Evolutionary conservation across 176 grass and related monocot genomes (phyloP), one percentile per base, ranked within the genome.

Genomic region (Triticum dicoccoides): DNA sequence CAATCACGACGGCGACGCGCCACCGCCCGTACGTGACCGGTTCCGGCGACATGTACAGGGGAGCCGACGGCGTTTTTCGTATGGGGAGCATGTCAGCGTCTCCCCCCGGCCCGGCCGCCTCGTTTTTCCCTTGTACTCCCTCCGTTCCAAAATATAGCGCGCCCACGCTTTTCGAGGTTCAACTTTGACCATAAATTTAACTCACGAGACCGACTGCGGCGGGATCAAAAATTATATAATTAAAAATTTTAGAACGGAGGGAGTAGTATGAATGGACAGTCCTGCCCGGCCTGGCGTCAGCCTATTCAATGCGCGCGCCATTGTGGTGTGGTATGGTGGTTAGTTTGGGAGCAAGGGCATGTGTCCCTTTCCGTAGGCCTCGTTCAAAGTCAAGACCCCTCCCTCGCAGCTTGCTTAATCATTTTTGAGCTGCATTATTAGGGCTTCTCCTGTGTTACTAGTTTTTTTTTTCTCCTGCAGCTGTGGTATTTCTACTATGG

Each of bases 1-100:
- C 87, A 4, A 84, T 92, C 85, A 47, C 70, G 81, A 90, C 84
- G 24, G 64, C 11, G 91, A 90, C 85, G 35, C 76, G 72, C 81
- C 84, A 89, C 87, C 84, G n/a, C 69, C 37, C 35, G 35, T 72
- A 9, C 69, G 78, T 49, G 69, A 72, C 83, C 39, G 52, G 37
- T 67, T 39, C 79, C 65, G 80, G 38, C 76, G 82, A 54, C 80
- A 24, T 67, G 32, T 68, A 56, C 45, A 69, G 4, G 18, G 42
- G 15, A 77, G 74, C 74, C 1, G 65, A 70, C 80, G 65, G 45
- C 80, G 47, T 38, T 82, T 82, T 25, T 38, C 30, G 45, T 70
- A 37, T 23, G 65, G 58, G 59, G 65, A 70, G 79, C 84, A 51
- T 84, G 84, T 83, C 84, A 14, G 23, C 73, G 56, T 87, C 73